Conservation (phyloP, 768 basidiomycete species). For the Psilocybe azurescens region DNA sequence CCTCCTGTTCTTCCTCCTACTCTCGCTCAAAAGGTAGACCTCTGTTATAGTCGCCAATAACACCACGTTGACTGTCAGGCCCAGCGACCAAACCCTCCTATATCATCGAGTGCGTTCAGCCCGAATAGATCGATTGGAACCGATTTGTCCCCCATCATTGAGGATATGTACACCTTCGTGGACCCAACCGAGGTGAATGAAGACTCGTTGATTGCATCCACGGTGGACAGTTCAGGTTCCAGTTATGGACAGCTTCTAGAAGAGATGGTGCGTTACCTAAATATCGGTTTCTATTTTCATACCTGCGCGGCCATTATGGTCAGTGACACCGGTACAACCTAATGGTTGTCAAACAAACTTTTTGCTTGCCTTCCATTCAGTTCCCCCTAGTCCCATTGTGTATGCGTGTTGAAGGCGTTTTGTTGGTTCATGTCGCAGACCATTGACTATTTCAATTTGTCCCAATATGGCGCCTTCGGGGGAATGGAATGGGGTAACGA, state of each 20-base stretch:
- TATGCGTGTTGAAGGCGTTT: neutral
- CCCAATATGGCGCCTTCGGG: conserved; percentile 17
- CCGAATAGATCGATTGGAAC: conserved; percentile 31
- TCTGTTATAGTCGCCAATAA: neutral
- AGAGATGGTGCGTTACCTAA: conserved; percentile 19
- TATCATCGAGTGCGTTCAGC: conserved; percentile 21
- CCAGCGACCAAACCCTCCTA: conserved; percentile 13
- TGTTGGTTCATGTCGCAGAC: conserved; percentile 15
- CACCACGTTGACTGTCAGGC: conserved; percentile 10
- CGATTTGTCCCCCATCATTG: conserved; percentile 42
- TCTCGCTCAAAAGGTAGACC: neutral
- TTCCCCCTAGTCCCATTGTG: neutral
- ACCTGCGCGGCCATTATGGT: neutral
- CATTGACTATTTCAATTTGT: conserved; percentile 20
- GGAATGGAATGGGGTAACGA: conserved; percentile 13
- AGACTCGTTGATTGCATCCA: conserved; percentile 13
- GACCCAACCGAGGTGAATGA: conserved; percentile 15
- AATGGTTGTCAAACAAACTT: neutral
- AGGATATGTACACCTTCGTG: conserved; percentile 33
- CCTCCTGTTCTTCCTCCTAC: neutral
- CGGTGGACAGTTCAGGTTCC: conserved; percentile 28
- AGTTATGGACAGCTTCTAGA: conserved; percentile 35
- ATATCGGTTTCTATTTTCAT: neutral
- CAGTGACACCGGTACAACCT: too few species aligned
- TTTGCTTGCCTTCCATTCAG: neutral